Base-by-base conservation (phyloP, 305 asterid species). In the Rubia balearica region DNA sequence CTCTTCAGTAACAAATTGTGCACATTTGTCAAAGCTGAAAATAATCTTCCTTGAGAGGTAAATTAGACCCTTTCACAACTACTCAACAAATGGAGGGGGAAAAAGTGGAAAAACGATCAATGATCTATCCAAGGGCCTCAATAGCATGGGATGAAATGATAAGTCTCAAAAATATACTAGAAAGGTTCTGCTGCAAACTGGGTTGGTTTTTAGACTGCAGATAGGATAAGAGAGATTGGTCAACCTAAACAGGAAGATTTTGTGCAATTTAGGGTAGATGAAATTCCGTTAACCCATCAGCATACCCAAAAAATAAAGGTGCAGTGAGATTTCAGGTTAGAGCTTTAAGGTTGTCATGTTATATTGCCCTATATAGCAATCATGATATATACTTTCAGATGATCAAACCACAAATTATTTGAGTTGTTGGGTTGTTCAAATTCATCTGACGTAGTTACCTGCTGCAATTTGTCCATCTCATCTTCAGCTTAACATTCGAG, bases 1-100 rank as follows among this genome's bases (percentile, higher is more conserved):
- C n/a, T n/a, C 43, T 46, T 67, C 62, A 68, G 56, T 61, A 68
- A 67, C 19, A 55, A 12, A 41, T 45, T 61, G 7, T 41, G 41
- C 38, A 19, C 17, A 36, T 55, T 41, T 41, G 43, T 40, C 8
- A 17, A 49, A 13, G 46, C 59, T 16, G 60, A 53, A 55, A 59
- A 21, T n/a, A 30, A 40, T 43, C 68, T 46, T 22, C 33, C 49
- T 48, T 62, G 7, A 33, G 7, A 49, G 7, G 16, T 21, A 66
- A 4, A 17, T 36, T 27, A 17, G n/a, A 40, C 33, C 42, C 36
- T 38, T 55, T 27, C 38, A 19, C 65, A 38, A 55, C 16, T 12
- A 22, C 61, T 69, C 10, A 33, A 9, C n/a, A 51, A 6, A 55
- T 21, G 2, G 61, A 42, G 8, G 41, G 24, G 42, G 19, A 41